Conservation (phyloP, 2,329 filamentous ascomycete genomes). For the Sclerotinia trifoliorum region DNA sequence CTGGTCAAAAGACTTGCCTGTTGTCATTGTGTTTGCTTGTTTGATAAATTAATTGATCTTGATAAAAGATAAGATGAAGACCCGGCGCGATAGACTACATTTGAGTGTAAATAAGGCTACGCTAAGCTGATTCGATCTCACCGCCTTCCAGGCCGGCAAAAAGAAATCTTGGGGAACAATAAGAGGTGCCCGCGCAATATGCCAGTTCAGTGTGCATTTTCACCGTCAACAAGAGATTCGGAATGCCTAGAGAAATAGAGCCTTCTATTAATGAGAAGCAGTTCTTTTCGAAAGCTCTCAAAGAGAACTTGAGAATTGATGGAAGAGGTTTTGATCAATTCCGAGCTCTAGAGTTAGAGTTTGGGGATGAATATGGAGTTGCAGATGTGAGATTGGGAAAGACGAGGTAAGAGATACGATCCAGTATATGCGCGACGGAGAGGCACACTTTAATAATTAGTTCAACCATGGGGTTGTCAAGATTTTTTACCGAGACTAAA, state of each 20-base stretch:
- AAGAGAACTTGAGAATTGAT: slow-evolving; percentile 79
- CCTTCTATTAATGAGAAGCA: slow-evolving; percentile 85
- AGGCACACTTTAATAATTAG: not conserved
- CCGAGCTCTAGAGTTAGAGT: slow-evolving; percentile 71
- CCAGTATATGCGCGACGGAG: not conserved
- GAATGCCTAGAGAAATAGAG: slow-evolving; percentile 89
- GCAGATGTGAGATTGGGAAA: slow-evolving; percentile 85
- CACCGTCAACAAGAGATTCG: slow-evolving; percentile 10
- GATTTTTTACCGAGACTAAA: not conserved
- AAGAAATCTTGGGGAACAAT: slow-evolving; percentile 17
- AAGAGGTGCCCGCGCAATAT: not conserved
- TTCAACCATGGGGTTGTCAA: not conserved
- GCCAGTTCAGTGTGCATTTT: slow-evolving; percentile 3
- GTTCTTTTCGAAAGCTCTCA: slow-evolving; percentile 80
- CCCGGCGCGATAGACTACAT: not conserved
- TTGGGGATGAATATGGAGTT: slow-evolving; percentile 89
- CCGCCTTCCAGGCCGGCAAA: slow-evolving; percentile 8
- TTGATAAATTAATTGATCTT: slow-evolving; percentile 10
- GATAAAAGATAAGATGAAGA: slow-evolving; percentile 13
- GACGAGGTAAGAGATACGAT: slow-evolving; percentile 63
- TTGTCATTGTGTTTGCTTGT: slow-evolving; percentile 50
- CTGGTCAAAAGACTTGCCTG: slow-evolving; percentile 32
- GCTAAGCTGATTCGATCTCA: slow-evolving; percentile 4
- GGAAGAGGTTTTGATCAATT: slow-evolving; percentile 79
- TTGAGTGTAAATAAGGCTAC: slow-evolving; percentile 8